Evolutionary conservation across 805 yeast species (phyloP), one percentile per base, ranked within the genome.

Genomic region (Hanseniaspora thailandica): DNA sequence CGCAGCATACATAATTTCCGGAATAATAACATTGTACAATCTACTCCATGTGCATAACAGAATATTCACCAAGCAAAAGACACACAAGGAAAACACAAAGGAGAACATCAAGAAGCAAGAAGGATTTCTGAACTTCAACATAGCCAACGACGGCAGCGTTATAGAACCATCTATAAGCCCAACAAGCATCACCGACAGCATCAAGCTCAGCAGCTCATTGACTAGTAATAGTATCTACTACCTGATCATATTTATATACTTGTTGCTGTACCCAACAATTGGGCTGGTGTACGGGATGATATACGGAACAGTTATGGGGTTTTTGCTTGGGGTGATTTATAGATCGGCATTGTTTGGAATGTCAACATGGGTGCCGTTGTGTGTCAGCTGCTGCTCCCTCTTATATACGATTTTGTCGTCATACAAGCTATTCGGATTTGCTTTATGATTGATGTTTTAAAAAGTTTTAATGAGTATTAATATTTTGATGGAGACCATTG

Each of bases 301-400:
- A 2, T 70, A 82, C 1, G 97, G 97, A 0, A 78, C 89, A 1
- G 72, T 86, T 5, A 73, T 84, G 39, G 97, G 96, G 0, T 70
- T 88, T 12, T 63, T 93, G 57, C 63, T 85, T 17, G 82, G 82
- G 34, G 84, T 87, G 1, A 76, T 88, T 7, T 89, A 89, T 68
- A 72, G 75, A 52, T 80, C 95, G 0, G 95, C 95, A 0, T 73
- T 83, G 23, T 79, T 90, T 60, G 76, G 84, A 22, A 86, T 93
- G 94, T 82, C 94, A 12, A 86, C 97, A 0, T 90, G 98, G 98
- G 79, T 90, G 7, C 97, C 98, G 0, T 75, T 90, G 58, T 76
- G 84, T 53, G 86, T 89, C 79, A 94, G 54, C 20, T 49, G 54
- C 23, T 49, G 54, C 26, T 49, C 54, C 2, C 81, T 0, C 66